These are phyloP conservation scores for Elsinoe ampelina DNA, from an alignment of 2,329 filamentous ascomycete species.

Conservation along the genomic window DNA sequence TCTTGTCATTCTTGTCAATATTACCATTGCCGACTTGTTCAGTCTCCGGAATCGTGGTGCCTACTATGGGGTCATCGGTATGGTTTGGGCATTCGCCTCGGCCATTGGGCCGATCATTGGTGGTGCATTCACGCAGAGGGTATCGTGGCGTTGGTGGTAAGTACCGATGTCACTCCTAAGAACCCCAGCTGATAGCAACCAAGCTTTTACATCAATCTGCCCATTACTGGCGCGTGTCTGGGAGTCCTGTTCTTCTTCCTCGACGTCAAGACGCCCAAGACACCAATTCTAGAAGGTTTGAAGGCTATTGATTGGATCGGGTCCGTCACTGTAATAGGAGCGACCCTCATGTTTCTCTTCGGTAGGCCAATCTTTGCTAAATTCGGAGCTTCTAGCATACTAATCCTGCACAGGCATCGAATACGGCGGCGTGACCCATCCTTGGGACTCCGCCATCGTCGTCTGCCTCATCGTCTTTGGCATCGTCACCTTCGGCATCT, in stretches of 20 bases:
- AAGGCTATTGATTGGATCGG: slow-evolving; percentile 59
- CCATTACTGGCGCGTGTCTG: slow-evolving; percentile 51
- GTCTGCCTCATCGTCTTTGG: slow-evolving; percentile 17
- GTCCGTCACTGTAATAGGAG: slow-evolving; percentile 58
- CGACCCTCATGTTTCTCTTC: slow-evolving; percentile 76
- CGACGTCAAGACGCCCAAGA: slow-evolving; percentile 57
- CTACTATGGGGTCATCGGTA: slow-evolving; percentile 56
- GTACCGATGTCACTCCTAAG: no score
- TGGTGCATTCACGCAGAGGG: slow-evolving; percentile 52
- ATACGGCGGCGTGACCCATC: slow-evolving; percentile 65
- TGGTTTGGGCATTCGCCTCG: slow-evolving; percentile 58
- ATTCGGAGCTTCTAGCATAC: no score
- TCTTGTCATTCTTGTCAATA: slow-evolving; percentile 54
- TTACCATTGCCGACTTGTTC: slow-evolving; percentile 55
- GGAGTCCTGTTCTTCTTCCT: slow-evolving; percentile 53
- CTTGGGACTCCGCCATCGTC: slow-evolving; percentile 67
- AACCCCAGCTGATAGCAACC: no score
- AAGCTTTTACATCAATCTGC: slow-evolving; percentile 44
- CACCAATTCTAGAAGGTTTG: slow-evolving; percentile 52
- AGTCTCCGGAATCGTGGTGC: slow-evolving; percentile 47
- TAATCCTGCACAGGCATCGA: slow-evolving; percentile 47
- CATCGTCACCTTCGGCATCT: slow-evolving; percentile 39
- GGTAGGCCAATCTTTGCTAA: slow-evolving; percentile 26
- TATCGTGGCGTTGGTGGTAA: slow-evolving; percentile 55
- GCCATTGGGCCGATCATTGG: slow-evolving; percentile 59